Conservation (phyloP, 371 early-diverging fungal genomes). For the Mucor lusitanicus region DNA sequence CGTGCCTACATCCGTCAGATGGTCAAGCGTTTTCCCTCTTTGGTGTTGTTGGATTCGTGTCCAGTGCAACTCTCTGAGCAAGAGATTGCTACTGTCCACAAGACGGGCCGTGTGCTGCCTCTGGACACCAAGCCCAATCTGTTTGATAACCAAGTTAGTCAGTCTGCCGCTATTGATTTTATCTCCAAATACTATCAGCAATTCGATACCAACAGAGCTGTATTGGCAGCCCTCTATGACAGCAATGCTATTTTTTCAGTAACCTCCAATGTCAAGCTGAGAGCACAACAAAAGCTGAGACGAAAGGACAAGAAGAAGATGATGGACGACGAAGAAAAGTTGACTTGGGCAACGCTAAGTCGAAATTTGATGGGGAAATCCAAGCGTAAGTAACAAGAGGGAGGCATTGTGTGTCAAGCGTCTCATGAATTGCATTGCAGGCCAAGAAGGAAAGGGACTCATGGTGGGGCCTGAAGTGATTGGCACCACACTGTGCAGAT, state of each 20-base stretch:
- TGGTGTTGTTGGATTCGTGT: slow-evolving; percentile 51
- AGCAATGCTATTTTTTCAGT: slow-evolving; percentile 35
- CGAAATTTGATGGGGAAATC: slow-evolving; percentile 30
- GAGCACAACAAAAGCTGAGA: slow-evolving; percentile 28
- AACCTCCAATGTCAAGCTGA: slow-evolving; percentile 25
- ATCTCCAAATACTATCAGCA: slow-evolving; percentile 25
- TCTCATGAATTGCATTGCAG: slow-evolving; percentile 7
- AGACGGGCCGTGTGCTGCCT: slow-evolving; percentile 34
- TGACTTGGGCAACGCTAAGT: slow-evolving; percentile 29
- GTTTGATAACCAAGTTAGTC: slow-evolving; percentile 40
- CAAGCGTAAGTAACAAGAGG: slow-evolving; percentile 27
- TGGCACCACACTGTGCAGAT: slow-evolving; percentile 27
- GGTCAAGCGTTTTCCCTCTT: slow-evolving; percentile 55
- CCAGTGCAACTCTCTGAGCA: slow-evolving; percentile 28
- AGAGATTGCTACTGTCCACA: slow-evolving; percentile 29
- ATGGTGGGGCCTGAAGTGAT: slow-evolving; percentile 42
- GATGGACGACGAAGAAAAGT: slow-evolving; percentile 34
- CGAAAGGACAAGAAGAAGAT: slow-evolving; percentile 37
- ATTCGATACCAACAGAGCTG: slow-evolving; percentile 34
- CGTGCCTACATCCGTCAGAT: slow-evolving; percentile 39
- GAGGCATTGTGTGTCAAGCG: too few species aligned
- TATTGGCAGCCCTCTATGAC: slow-evolving; percentile 30
- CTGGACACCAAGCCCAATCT: slow-evolving; percentile 26
- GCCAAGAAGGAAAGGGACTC: slow-evolving; percentile 32
- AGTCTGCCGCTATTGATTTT: slow-evolving; percentile 30